Evolutionary conservation across 2,329 filamentous ascomycete genomes (phyloP).

Genomic region (Fusarium ambrosium): DNA sequence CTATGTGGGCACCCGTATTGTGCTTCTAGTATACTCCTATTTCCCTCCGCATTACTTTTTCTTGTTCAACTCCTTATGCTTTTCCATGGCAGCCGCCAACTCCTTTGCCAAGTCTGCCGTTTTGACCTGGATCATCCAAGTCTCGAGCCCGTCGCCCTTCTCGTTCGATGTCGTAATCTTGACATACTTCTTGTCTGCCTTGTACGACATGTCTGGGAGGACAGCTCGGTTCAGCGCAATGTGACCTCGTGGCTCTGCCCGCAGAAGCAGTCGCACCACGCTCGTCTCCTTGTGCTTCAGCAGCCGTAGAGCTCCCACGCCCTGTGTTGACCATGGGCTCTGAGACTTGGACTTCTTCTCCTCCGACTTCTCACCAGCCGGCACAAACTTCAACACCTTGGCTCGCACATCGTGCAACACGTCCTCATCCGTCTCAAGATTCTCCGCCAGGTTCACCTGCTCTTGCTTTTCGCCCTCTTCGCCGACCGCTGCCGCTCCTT

Average conservation of each 20-base stretch:
- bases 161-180: slow-evolving; percentile 70
- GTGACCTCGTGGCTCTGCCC: slow-evolving; percentile 81
- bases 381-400: slow-evolving; percentile 75
- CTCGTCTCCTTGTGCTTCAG: slow-evolving; percentile 80
- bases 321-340: slow-evolving; percentile 76
- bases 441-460: slow-evolving; percentile 78
- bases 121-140: slow-evolving; percentile 80
- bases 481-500: slow-evolving; percentile 56
- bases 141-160: slow-evolving; percentile 71
- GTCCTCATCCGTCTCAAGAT: slow-evolving; percentile 79
- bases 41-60: slow-evolving; percentile 54
- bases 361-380: slow-evolving; percentile 62
- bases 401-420: slow-evolving; percentile 78
- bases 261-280: slow-evolving; percentile 76
- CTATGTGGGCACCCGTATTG: slow-evolving; percentile 42
- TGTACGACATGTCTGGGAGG: slow-evolving; percentile 73
- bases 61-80: slow-evolving; percentile 70
- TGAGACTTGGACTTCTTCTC: slow-evolving; percentile 62
- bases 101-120: slow-evolving; percentile 69
- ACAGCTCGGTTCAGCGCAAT: slow-evolving; percentile 79
- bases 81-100: slow-evolving; percentile 65
- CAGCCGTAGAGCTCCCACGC: slow-evolving; percentile 78
- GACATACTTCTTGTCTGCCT: slow-evolving; percentile 71
- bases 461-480: slow-evolving; percentile 72
- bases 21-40: slow-evolving; percentile 44